Base-by-base conservation (phyloP, 306 rosid species). In the Acacia melanoxylon region DNA sequence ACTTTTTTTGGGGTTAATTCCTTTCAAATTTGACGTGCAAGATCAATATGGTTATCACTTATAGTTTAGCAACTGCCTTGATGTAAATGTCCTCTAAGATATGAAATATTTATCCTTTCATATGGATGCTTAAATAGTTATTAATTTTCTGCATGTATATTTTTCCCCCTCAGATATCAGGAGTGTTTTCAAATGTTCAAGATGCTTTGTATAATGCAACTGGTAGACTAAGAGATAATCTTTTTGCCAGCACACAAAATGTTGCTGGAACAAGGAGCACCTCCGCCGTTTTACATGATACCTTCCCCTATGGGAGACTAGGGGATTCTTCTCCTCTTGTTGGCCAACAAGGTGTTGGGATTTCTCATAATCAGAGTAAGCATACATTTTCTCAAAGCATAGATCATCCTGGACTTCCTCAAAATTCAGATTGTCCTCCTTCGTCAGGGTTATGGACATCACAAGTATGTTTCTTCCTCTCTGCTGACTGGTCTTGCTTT, bases 191-290 rank as follows among this genome's bases (percentile, higher is more conserved):
- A 74, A 93, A 87, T 81, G 99, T 95, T 85, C 92, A 89, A 88
- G 93, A 89, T 76, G 99, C 98, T 37, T 89, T 93, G 83, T 91
- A 93, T 90, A 87, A 85, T 78, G 90, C 84, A 70, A 95, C 99
- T 83, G 86, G 96, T 78, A 90, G 94, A 86, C 81, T 95, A 78
- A 91, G 98, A 75, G 97, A 95, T 79, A 85, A 92, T 76, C 76
- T 92, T 81, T 84, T 95, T 83, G 80, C 83, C 78, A 83, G 85
- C 58, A 54, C 75, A 11, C 87, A 81, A 70, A 89, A 85, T 81
- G 83, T 79, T 79, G 75, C 83, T 35, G 93, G 88, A 88, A 65
- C 86, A 59, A 86, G 89, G 88, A 85, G 80, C 76, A 56, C 72
- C 20, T 27, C 40, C 51, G 59, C 85, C 56, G 74, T 79, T 46